These are phyloP conservation scores for Candida wancherniae DNA, from an alignment of 805 yeast genomes.

Conservation along the genomic window DNA sequence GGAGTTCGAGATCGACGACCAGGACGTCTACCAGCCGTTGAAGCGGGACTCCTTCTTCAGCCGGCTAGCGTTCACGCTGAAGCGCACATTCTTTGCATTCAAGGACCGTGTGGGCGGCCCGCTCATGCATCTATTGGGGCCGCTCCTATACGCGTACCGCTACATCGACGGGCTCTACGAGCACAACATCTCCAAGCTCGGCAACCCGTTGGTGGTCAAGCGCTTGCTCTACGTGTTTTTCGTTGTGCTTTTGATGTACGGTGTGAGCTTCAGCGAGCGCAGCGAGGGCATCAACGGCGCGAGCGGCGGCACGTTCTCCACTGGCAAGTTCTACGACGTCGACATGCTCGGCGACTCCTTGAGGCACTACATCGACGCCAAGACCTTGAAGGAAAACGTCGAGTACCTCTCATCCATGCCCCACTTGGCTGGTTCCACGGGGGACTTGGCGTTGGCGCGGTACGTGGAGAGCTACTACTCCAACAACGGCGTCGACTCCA, in stretches of 20 bases:
- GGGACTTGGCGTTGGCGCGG: conserved; percentile 68
- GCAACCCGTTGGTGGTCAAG: conserved; percentile 81
- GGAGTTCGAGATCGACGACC: conserved; percentile 37
- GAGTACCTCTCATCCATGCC: conserved; percentile 78
- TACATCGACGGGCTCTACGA: conserved; percentile 48
- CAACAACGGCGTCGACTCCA: conserved; percentile 50
- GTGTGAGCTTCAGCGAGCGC: conserved; percentile 54
- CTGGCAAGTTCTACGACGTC: conserved; percentile 63
- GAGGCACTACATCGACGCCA: conserved; percentile 46
- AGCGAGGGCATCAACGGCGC: conserved; percentile 35
- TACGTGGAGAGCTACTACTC: conserved; percentile 58
- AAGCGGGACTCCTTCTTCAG: conserved; percentile 22
- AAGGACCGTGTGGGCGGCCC: conserved; percentile 38
- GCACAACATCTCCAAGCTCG: conserved; percentile 54
- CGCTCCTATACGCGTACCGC: conserved; percentile 45
- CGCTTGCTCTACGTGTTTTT: conserved; percentile 67
- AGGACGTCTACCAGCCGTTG: conserved; percentile 16
- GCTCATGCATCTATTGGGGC: conserved; percentile 43
- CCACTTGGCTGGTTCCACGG: conserved; percentile 84
- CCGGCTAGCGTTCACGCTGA: conserved; percentile 36
- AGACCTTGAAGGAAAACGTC: conserved; percentile 57
- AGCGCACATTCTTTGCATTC: conserved; percentile 32
- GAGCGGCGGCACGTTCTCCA: conserved; percentile 37
- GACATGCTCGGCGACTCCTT: conserved; percentile 47
- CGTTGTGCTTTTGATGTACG: conserved; percentile 54